Conservation (phyloP, 176 grass and related monocot genomes). For the Chloris gayana region DNA sequence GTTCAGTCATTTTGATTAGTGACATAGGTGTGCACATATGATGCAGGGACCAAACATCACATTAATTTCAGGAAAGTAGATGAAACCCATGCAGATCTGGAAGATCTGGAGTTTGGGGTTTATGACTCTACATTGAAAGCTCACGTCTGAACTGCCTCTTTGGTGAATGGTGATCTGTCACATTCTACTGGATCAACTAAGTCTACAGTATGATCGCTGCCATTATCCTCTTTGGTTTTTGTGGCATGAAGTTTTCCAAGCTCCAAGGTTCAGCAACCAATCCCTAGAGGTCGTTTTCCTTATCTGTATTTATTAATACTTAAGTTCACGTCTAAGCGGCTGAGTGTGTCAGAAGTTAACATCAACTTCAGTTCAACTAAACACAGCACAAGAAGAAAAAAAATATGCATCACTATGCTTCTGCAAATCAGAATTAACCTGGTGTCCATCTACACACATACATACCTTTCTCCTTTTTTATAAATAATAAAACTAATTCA, state of each 20-base stretch:
- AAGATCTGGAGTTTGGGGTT: constrained; percentile 1
- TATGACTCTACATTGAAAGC: constrained; percentile 3
- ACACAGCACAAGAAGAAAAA: constrained; percentile 5
- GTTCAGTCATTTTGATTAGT: not conserved
- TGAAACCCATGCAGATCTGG: constrained; percentile 1
- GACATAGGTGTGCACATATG: constrained; percentile 9
- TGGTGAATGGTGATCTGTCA: constrained; percentile 41
- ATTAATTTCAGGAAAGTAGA: constrained; percentile 15
- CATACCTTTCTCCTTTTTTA: not conserved
- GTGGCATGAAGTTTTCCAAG: constrained; percentile 26
- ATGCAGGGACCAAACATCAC: not conserved
- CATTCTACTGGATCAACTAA: constrained; percentile 17
- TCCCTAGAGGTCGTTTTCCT: constrained; percentile 20
- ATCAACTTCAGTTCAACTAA: constrained; percentile 33
- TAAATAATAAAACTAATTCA: not conserved
- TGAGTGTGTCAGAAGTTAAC: constrained; percentile 10
- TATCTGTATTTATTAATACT: not conserved
- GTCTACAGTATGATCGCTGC: constrained; percentile 15
- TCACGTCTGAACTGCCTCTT: constrained; percentile 26
- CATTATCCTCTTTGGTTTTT: constrained; percentile 23
- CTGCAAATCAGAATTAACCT: constrained; percentile 18
- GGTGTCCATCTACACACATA: constrained; percentile 10
- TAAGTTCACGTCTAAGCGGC: constrained; percentile 3
- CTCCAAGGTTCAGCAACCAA: constrained; percentile 7
- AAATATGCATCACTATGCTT: not conserved